These are phyloP conservation scores for Tolypocladium amazonense DNA, from an alignment of 2,329 filamentous ascomycete species.

Conservation along the genomic window DNA sequence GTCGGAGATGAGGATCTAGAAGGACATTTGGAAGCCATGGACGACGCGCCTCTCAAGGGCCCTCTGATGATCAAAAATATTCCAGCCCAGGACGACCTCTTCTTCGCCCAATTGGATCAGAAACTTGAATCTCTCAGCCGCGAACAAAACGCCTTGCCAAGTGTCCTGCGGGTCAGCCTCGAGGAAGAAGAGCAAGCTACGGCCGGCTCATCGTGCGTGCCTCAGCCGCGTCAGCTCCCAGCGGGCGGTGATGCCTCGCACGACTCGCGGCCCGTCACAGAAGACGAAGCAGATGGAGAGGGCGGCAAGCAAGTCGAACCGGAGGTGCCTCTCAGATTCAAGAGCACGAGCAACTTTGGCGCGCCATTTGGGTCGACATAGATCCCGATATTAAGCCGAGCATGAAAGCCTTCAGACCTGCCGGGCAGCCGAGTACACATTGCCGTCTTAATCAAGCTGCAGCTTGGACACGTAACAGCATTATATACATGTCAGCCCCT, in stretches of 20 bases:
- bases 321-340: conserved; percentile 37
- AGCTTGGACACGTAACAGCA: not conserved
- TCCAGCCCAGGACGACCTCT: conserved; percentile 44
- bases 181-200: conserved; percentile 1
- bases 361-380: conserved; percentile 30
- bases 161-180: conserved; percentile 19
- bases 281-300: conserved; percentile 15
- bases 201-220: not conserved
- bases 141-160: conserved; percentile 34
- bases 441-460: not conserved
- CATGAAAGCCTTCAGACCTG: not conserved
- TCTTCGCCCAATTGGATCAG: conserved; percentile 37
- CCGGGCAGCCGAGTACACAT: not conserved
- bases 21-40: conserved; percentile 24
- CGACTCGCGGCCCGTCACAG: conserved; percentile 1
- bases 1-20: conserved; percentile 8
- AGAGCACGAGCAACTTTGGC: conserved; percentile 35
- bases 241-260: conserved; percentile 10
- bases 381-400: not conserved
- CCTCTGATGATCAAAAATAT: conserved; percentile 45
- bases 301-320: conserved; percentile 19
- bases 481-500: not conserved
- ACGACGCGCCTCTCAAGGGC: conserved; percentile 37
- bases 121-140: conserved; percentile 40
- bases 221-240: not conserved